Evolutionary conservation across 192 early-diverging fungal species (phyloP).

Genomic region (Powellomyces hirtus): DNA sequence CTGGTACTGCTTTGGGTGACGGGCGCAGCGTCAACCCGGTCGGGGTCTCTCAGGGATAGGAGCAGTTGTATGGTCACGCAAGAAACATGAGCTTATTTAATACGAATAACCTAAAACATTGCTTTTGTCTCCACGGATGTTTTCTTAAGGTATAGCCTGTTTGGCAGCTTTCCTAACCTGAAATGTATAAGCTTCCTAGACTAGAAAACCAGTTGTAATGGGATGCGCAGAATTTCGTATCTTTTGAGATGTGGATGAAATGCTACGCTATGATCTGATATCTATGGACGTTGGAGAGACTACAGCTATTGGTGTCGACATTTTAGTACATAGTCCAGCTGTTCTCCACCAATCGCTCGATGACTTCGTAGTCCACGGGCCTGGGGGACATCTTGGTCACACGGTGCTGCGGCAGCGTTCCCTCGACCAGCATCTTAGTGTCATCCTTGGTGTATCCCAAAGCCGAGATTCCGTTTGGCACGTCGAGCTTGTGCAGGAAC

Average conservation of each 20-base stretch:
- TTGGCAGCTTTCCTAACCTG: too few relatives aligned
- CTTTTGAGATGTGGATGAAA: not conserved
- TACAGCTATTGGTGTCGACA: not conserved
- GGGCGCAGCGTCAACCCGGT: too few relatives aligned
- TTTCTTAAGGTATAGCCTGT: too few relatives aligned
- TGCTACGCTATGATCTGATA: not conserved
- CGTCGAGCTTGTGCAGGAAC: slow-evolving; percentile 73
- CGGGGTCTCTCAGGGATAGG: too few relatives aligned
- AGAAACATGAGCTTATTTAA: too few relatives aligned
- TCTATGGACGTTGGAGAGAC: not conserved
- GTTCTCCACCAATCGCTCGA: slow-evolving; percentile 65
- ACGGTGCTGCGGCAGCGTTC: slow-evolving; percentile 85
- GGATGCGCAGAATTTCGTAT: too few relatives aligned
- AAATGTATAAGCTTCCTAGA: too few relatives aligned
- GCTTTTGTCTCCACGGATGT: too few relatives aligned
- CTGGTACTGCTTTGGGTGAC: too few relatives aligned
- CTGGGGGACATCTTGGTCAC: slow-evolving; percentile 87
- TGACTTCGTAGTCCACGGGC: slow-evolving; percentile 58
- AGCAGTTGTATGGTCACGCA: too few relatives aligned
- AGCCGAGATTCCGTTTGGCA: slow-evolving; percentile 78
- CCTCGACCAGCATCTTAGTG: slow-evolving; percentile 73
- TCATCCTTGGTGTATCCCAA: slow-evolving; percentile 71
- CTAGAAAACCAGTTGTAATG: too few relatives aligned
- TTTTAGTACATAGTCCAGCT: slow-evolving; percentile 36
- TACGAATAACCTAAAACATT: too few relatives aligned